These are phyloP conservation scores for Ampelocalamus luodianensis DNA, from an alignment of 176 grass and related monocot genomes.

Conservation along the genomic window DNA sequence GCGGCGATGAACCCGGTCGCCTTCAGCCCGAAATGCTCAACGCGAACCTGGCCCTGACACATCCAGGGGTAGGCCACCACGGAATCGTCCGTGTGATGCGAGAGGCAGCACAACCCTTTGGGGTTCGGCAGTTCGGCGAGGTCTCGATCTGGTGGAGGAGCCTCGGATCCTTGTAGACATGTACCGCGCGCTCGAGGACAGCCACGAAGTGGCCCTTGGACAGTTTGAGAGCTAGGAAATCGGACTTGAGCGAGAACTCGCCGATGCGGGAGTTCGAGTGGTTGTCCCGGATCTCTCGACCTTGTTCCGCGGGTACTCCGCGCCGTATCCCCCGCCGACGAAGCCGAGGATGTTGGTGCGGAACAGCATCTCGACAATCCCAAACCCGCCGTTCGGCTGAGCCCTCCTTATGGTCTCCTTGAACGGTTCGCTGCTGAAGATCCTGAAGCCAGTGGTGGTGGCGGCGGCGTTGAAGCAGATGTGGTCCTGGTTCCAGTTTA, in stretches of 20 bases:
- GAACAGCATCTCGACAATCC: constrained; percentile 72
- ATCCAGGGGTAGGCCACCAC: constrained; percentile 64
- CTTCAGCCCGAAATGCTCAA: constrained; percentile 52
- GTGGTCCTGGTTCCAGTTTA: constrained; percentile 76
- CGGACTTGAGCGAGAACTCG: constrained; percentile 49
- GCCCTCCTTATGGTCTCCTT: constrained; percentile 60
- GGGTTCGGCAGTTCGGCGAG: constrained; percentile 36
- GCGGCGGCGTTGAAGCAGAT: constrained; percentile 63
- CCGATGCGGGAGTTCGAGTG: background rate
- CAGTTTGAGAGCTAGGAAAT: constrained; percentile 54
- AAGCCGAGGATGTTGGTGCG: constrained; percentile 51
- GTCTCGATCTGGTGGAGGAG: constrained; percentile 55
- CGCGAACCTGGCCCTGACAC: constrained; percentile 52
- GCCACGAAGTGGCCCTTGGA: constrained; percentile 51
- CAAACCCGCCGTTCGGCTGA: constrained; percentile 55
- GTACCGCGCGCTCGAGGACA: constrained; percentile 56
- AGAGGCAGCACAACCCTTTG: constrained; percentile 72
- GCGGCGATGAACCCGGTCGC: constrained; percentile 55
- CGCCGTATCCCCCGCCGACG: constrained; percentile 35
- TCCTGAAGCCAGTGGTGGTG: constrained; percentile 62
- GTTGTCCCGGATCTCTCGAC: constrained; percentile 59
- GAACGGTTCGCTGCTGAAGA: constrained; percentile 59
- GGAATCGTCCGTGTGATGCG: constrained; percentile 42
- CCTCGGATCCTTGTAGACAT: constrained; percentile 47
- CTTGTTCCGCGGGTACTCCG: constrained; percentile 45